phyloP scores from a whole-genome alignment of 2,329 filamentous ascomycete genomes.

The Botryotinia calthae region DNA sequence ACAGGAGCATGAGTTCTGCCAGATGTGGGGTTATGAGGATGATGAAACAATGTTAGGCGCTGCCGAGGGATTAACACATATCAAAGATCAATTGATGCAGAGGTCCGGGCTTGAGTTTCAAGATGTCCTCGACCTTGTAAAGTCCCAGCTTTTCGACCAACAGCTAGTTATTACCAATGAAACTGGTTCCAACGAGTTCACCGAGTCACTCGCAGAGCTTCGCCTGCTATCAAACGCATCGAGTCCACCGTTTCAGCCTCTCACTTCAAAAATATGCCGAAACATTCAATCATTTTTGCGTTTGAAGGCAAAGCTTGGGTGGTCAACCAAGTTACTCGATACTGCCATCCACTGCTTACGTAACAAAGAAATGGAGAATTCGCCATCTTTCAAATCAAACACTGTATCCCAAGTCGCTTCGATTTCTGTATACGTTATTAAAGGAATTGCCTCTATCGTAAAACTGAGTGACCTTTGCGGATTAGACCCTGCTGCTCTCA shows the following conservation, averaged over 20 bases:
- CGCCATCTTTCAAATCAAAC: not conserved
- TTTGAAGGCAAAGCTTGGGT: not conserved
- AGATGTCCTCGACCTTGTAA: not conserved
- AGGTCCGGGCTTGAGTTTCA: not conserved
- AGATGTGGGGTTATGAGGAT: not conserved
- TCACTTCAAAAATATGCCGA: not conserved
- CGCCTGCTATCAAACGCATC: not conserved
- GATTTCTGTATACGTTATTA: not conserved
- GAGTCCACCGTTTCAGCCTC: not conserved
- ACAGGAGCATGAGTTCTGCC: not conserved
- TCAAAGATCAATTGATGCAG: not conserved
- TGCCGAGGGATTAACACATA: not conserved
- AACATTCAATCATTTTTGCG: not conserved
- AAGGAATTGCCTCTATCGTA: not conserved
- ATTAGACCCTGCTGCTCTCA: not conserved
- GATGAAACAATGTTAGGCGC: not conserved
- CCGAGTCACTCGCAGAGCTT: not conserved
- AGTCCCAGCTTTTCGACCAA: not conserved
- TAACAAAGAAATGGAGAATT: not conserved
- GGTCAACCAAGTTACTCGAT: not conserved
- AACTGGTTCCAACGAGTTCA: not conserved
- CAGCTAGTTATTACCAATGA: not conserved
- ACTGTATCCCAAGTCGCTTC: not conserved
- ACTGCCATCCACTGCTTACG: not conserved
- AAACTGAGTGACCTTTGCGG: not conserved